Conservation (phyloP, 768 basidiomycete genomes). For the Arthromyces matolae region DNA sequence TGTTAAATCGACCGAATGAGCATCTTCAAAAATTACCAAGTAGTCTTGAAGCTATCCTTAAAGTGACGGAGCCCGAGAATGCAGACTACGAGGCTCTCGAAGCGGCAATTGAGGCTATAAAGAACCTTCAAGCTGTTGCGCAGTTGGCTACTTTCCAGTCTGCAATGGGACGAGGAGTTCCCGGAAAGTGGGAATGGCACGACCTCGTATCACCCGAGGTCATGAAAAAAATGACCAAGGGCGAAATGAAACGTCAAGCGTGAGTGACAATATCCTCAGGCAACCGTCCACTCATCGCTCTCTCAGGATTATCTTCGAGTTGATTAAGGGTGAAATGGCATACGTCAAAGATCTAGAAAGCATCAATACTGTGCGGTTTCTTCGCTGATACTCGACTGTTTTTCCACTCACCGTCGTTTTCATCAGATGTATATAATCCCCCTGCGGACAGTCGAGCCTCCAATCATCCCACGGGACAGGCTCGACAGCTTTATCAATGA, state of each 20-base stretch:
- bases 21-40: constrained; percentile 85
- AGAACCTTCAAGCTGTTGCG: constrained; percentile 73
- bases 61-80: constrained; percentile 77
- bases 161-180: constrained; percentile 78
- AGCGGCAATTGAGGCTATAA: constrained; percentile 84
- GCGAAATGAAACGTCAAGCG: constrained; percentile 83
- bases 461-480: constrained; percentile 69
- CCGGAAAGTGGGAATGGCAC: constrained; percentile 87
- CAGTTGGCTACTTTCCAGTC: constrained; percentile 88
- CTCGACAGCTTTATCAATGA: constrained; percentile 78
- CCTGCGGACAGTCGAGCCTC: constrained; percentile 66
- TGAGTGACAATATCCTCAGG: constrained; percentile 36
- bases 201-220: constrained; percentile 75
- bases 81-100: constrained; percentile 78
- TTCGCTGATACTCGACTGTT: neutral
- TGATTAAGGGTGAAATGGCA: constrained; percentile 94
- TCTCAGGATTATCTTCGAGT: constrained; percentile 82
- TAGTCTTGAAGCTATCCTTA: constrained; percentile 78
- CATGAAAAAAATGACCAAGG: constrained; percentile 57
- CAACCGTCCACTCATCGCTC: constrained; percentile 13
- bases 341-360: constrained; percentile 91
- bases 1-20: constrained; percentile 75
- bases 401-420: neutral
- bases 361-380: constrained; percentile 62
- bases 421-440: constrained; percentile 80